These are phyloP conservation scores for Rhynchosporium graminicola DNA, from an alignment of 2,329 filamentous ascomycete genomes.

Conservation along the genomic window DNA sequence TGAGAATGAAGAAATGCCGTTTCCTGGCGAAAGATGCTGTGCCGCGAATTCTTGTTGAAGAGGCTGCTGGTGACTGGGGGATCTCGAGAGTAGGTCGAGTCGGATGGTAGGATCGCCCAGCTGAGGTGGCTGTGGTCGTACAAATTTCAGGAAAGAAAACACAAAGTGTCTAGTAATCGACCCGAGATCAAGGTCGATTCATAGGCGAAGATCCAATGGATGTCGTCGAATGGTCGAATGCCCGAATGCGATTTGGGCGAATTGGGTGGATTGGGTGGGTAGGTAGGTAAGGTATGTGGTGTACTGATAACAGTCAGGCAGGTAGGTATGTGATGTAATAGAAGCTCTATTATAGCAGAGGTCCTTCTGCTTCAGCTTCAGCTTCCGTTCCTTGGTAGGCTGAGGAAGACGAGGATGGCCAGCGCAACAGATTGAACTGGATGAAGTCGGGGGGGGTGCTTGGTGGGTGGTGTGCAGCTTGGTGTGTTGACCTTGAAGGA, in stretches of 20 bases:
- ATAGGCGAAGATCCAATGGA: slow-evolving; percentile 11
- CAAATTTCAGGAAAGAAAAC: slow-evolving; percentile 14
- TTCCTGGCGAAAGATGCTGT: slow-evolving; percentile 19
- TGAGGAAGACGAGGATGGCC: slow-evolving; percentile 3
- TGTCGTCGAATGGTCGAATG: slow-evolving; percentile 1
- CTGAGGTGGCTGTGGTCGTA: slow-evolving; percentile 13
- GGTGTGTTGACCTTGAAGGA: slow-evolving; percentile 13
- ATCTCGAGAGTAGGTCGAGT: slow-evolving; percentile 13
- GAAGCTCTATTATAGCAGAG: slow-evolving; percentile 11
- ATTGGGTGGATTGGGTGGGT: no score
- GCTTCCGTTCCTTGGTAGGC: neutral
- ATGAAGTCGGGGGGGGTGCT: neutral
- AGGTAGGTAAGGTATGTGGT: no score
- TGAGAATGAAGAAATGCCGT: slow-evolving; percentile 26
- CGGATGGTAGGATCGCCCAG: slow-evolving; percentile 5
- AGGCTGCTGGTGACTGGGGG: slow-evolving; percentile 15
- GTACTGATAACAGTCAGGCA: no score
- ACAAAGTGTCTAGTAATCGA: neutral
- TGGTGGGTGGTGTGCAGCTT: no score
- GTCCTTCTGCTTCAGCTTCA: neutral
- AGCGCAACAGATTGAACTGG: slow-evolving; percentile 5
- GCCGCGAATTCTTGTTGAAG: slow-evolving; percentile 11
- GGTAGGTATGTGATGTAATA: neutral
- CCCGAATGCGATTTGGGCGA: slow-evolving; percentile 1
- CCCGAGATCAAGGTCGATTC: slow-evolving; percentile 2